phyloP scores from a whole-genome alignment of 257 asterid species.

The Forsythia viridissima region DNA sequence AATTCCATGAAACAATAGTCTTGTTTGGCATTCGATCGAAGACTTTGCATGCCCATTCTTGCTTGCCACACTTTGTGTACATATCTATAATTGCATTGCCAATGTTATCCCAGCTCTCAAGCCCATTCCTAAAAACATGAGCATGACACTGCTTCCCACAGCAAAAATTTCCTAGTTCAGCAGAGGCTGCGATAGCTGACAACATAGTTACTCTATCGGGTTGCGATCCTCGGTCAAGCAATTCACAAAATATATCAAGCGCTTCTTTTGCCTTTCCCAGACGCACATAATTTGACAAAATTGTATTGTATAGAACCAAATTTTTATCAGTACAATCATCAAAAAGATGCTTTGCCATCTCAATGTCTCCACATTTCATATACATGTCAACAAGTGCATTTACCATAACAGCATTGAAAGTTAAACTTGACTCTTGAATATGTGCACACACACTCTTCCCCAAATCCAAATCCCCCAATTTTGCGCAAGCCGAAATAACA shows the following conservation, averaged over 20 bases:
- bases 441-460: constrained; percentile 39
- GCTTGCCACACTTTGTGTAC: constrained; percentile 49
- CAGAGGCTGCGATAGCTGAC: constrained; percentile 47
- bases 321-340: constrained; percentile 39
- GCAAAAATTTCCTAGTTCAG: constrained; percentile 38
- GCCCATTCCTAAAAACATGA: constrained; percentile 43
- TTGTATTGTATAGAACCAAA: constrained; percentile 49
- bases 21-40: constrained; percentile 51
- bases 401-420: constrained; percentile 39
- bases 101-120: constrained; percentile 44
- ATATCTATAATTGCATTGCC: constrained; percentile 57
- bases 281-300: constrained; percentile 54
- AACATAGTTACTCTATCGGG: constrained; percentile 60
- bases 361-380: constrained; percentile 53
- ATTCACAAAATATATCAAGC: constrained; percentile 35
- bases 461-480: constrained; percentile 43
- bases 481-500: constrained; percentile 49
- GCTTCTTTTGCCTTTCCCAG: constrained; percentile 44
- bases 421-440: constrained; percentile 31
- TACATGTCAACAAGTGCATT: constrained; percentile 61
- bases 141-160: constrained; percentile 58
- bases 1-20: constrained; percentile 54
- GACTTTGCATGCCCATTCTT: constrained; percentile 42
- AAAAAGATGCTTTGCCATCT: constrained; percentile 46
- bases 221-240: constrained; percentile 37